Percentiles rank a stretch among this genome's conserved stretches.
Evolutionary conservation across 495 filamentous ascomycete genomes (phyloP).

Genomic region (Neurospora pannonica): DNA sequence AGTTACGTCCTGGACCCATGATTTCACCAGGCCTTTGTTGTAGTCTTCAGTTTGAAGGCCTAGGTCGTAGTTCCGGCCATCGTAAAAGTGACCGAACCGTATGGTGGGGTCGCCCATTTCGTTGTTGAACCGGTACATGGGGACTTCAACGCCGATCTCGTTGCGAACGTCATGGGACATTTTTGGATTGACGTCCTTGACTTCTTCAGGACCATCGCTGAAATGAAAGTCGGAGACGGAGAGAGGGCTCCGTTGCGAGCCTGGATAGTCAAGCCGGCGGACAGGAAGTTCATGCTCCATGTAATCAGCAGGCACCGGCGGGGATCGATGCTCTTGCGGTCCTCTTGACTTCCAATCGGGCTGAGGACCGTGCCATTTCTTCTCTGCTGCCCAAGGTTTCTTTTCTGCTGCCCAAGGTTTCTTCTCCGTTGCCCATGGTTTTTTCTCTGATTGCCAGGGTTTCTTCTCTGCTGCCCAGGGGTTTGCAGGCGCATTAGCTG

Average conservation of each 20-base stretch:
- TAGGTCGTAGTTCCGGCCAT: conserved; percentile 3
- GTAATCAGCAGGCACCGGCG: not conserved
- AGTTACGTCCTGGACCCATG: conserved; percentile 5
- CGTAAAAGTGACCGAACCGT: conserved; percentile 1
- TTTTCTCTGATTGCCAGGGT: not conserved
- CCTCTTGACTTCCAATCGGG: not conserved
- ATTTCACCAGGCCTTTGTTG: conserved; percentile 1
- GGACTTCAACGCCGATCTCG: conserved; percentile 6
- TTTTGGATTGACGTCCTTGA: not conserved
- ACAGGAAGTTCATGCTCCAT: conserved; percentile 6
- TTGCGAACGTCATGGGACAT: conserved; percentile 8
- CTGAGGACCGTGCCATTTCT: not conserved
- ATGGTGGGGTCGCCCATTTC: not conserved
- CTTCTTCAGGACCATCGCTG: conserved; percentile 4
- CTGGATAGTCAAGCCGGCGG: conserved; percentile 3
- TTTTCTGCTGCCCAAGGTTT: not conserved
- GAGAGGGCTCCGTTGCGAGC: conserved; percentile 3
- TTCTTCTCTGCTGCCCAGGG: not conserved
- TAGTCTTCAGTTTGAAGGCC: not conserved
- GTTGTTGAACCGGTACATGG: not conserved
- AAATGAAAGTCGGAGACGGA: not conserved
- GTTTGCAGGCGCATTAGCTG: not conserved
- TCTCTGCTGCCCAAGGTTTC: not conserved
- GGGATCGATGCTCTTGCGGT: not conserved
- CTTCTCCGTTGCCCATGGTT: not conserved